phyloP scores from a whole-genome alignment of 2,329 filamentous ascomycete genomes.

The Claviceps arundinis region DNA sequence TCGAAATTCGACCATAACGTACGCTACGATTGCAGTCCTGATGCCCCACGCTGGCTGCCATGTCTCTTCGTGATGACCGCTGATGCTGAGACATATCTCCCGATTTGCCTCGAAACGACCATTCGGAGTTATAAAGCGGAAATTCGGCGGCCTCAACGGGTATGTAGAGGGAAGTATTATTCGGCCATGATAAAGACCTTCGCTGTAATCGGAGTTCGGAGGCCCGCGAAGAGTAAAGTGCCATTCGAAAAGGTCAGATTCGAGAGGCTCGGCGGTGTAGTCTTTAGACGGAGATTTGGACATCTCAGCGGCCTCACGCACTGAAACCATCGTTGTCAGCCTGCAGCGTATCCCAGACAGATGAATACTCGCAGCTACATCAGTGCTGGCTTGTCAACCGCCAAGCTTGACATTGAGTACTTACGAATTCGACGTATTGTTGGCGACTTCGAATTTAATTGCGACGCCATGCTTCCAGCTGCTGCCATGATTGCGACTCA shows the following conservation, averaged over 20 bases:
- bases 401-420: slow-evolving; percentile 12
- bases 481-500: slow-evolving; percentile 1
- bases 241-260: slow-evolving; percentile 93
- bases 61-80: slow-evolving; percentile 90
- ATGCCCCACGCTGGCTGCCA: slow-evolving; percentile 99
- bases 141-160: slow-evolving; percentile 83
- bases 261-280: slow-evolving; percentile 73
- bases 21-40: slow-evolving; percentile 66
- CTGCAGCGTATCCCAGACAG: neutral
- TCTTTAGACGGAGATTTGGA: slow-evolving; percentile 67
- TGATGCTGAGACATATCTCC: slow-evolving; percentile 91
- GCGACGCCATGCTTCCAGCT: slow-evolving; percentile 14
- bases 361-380: neutral
- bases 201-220: slow-evolving; percentile 63
- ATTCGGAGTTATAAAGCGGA: slow-evolving; percentile 84
- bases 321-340: slow-evolving; percentile 23
- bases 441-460: slow-evolving; percentile 63
- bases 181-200: slow-evolving; percentile 87
- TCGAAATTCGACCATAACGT: slow-evolving; percentile 7
- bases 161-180: slow-evolving; percentile 85
- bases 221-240: slow-evolving; percentile 95
- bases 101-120: slow-evolving; percentile 93
- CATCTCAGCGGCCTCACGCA: slow-evolving; percentile 85
- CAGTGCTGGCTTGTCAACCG: too few relatives aligned
- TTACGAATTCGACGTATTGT: slow-evolving; percentile 74